Evolutionary conservation across 192 early-diverging fungal species (phyloP).

Genomic region (Podila clonocystis): DNA sequence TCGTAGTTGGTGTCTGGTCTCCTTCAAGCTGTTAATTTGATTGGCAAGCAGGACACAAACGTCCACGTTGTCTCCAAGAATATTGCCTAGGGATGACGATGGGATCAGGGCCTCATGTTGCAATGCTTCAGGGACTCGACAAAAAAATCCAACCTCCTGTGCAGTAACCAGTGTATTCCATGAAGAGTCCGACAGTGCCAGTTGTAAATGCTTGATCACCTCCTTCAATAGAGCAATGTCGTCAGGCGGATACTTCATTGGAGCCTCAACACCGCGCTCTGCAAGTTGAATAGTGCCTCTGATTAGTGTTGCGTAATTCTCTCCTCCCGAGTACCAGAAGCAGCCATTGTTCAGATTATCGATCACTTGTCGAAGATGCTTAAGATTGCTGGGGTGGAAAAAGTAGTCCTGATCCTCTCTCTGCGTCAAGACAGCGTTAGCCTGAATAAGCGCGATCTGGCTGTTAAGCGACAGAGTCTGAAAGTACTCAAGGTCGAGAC

Average conservation of each 20-base stretch:
- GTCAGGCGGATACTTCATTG: constrained; percentile 19
- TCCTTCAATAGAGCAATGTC: constrained; percentile 38
- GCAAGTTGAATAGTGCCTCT: constrained; percentile 9
- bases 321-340: constrained; percentile 70
- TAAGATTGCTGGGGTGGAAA: constrained; percentile 70
- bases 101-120: constrained; percentile 13
- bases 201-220: constrained; percentile 14
- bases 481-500: constrained; percentile 56
- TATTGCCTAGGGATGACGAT: not conserved
- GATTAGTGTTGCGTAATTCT: not conserved
- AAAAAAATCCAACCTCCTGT: constrained; percentile 46
- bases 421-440: constrained; percentile 78
- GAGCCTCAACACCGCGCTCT: constrained; percentile 19
- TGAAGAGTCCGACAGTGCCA: constrained; percentile 19
- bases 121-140: constrained; percentile 2
- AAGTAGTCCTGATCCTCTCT: constrained; percentile 77
- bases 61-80: not conserved
- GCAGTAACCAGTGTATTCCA: constrained; percentile 34
- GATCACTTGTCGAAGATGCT: constrained; percentile 64
- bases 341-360: constrained; percentile 71
- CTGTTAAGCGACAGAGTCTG: constrained; percentile 66
- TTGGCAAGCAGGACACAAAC: constrained; percentile 18
- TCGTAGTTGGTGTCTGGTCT: not conserved
- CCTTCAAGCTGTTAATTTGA: constrained; percentile 11
- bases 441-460: constrained; percentile 70